phyloP scores from a whole-genome alignment of 345 rosid species.

The Gossypium raimondii region DNA sequence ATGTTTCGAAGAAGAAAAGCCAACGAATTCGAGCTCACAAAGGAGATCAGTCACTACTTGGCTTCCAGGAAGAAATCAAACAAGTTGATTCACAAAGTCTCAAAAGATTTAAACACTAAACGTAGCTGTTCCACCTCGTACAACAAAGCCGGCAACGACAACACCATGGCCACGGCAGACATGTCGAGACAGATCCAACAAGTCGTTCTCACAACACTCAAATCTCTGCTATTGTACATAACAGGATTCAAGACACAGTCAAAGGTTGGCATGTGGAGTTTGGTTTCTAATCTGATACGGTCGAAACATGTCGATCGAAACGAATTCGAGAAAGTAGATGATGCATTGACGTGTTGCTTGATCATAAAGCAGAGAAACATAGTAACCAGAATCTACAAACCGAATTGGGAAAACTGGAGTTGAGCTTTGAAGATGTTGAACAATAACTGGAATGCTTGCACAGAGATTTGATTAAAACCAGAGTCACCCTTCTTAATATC shows the following conservation, averaged over 20 bases:
- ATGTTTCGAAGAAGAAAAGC: slow-evolving; percentile 18
- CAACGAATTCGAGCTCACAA: not conserved
- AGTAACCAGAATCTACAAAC: not conserved
- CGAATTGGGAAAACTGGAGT: not conserved
- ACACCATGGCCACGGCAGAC: not conserved
- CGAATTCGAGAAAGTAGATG: slow-evolving; percentile 6
- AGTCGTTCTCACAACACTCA: not conserved
- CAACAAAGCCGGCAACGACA: not conserved
- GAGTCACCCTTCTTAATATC: slow-evolving; percentile 7
- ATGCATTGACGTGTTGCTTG: not conserved
- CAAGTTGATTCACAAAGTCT: slow-evolving; percentile 12
- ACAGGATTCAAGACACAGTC: not conserved
- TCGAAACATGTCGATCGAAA: not conserved
- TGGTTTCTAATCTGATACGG: slow-evolving; percentile 1
- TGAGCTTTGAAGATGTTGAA: slow-evolving; percentile 7
- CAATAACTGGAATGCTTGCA: not conserved
- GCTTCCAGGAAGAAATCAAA: slow-evolving; percentile 19
- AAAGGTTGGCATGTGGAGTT: not conserved
- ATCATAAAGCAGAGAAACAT: not conserved
- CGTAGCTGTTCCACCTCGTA: not conserved
- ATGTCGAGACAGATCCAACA: slow-evolving; percentile 4
- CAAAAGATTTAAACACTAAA: not conserved
- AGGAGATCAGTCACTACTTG: slow-evolving; percentile 10
- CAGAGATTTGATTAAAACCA: not conserved
- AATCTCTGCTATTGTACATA: not conserved